Conservation (phyloP, 495 filamentous ascomycete genomes). For the Tuber microsphaerosporum region DNA sequence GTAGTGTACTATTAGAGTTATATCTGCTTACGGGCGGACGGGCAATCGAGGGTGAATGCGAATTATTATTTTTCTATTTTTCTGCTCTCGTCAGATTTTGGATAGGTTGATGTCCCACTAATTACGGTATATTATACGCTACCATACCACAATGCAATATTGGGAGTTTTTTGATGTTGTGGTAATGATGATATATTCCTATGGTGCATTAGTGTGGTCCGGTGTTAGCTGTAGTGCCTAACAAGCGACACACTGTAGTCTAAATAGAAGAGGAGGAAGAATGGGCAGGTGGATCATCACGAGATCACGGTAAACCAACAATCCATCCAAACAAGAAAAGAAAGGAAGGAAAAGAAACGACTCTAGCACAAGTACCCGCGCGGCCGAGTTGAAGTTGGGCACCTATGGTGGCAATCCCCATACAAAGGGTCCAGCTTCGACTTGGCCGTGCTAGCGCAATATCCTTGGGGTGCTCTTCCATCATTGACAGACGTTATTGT, state of each 20-base stretch:
- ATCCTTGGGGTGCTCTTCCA: too few relatives aligned
- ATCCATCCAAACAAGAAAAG: not conserved
- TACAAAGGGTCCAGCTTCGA: too few relatives aligned
- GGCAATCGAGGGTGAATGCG: not conserved
- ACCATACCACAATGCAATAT: not conserved
- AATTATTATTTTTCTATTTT: not conserved
- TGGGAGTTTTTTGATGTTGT: constrained; percentile 3
- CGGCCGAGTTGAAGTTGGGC: too few relatives aligned
- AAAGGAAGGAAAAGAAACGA: not conserved
- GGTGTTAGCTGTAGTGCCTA: not conserved
- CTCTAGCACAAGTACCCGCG: too few relatives aligned
- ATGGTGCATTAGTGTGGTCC: not conserved
- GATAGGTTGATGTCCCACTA: not conserved
- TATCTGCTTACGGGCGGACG: not conserved
- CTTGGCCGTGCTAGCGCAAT: too few relatives aligned
- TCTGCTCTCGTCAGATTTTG: not conserved
- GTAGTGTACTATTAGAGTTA: not conserved
- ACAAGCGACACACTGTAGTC: not conserved
- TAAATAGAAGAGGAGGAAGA: not conserved
- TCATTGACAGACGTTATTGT: too few relatives aligned
- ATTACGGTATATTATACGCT: not conserved
- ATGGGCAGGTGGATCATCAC: not conserved
- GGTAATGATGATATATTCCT: constrained; percentile 21
- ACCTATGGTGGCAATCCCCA: too few relatives aligned
- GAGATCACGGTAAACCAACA: not conserved